phyloP scores from a whole-genome alignment of 345 rosid genomes.

The Erodium maritimum region DNA sequence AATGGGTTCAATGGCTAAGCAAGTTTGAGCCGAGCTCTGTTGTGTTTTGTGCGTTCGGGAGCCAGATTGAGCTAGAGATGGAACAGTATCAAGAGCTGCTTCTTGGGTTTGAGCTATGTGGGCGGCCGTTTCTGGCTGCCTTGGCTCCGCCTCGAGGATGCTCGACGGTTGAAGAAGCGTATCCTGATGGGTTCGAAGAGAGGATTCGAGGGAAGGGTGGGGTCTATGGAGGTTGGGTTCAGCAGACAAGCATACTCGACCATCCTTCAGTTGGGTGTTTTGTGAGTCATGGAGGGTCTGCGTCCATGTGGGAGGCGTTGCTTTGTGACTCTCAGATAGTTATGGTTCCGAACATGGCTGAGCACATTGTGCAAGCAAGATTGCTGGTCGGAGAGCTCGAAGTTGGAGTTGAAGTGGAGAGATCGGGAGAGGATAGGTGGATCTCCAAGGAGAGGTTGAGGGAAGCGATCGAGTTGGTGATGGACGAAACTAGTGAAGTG shows the following conservation, averaged over 20 bases:
- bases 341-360: slow-evolving; percentile 43
- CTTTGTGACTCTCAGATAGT: slow-evolving; percentile 49
- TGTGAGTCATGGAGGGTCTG: slow-evolving; percentile 62
- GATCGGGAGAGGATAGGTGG: slow-evolving; percentile 38
- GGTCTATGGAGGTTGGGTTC: slow-evolving; percentile 48
- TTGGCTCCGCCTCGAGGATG: slow-evolving; percentile 44
- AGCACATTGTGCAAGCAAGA: slow-evolving; percentile 54
- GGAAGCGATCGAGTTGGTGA: slow-evolving; percentile 32
- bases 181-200: slow-evolving; percentile 58
- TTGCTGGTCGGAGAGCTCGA: slow-evolving; percentile 39
- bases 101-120: slow-evolving; percentile 46
- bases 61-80: slow-evolving; percentile 36
- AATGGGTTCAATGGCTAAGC: slow-evolving; percentile 16
- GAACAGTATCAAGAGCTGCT: slow-evolving; percentile 59
- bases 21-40: slow-evolving; percentile 16
- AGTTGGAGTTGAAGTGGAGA: slow-evolving; percentile 48
- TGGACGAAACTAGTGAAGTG: slow-evolving; percentile 17
- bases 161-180: slow-evolving; percentile 48
- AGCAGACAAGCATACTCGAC: slow-evolving; percentile 29
- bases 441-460: slow-evolving; percentile 34
- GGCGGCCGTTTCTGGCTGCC: slow-evolving; percentile 43
- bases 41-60: slow-evolving; percentile 23
- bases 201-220: slow-evolving; percentile 41
- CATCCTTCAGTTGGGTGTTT: slow-evolving; percentile 61
- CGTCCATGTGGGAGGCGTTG: slow-evolving; percentile 68